Base-by-base conservation (phyloP, 108 stramenopile genomes). In the Nitzschia sp. region DNA sequence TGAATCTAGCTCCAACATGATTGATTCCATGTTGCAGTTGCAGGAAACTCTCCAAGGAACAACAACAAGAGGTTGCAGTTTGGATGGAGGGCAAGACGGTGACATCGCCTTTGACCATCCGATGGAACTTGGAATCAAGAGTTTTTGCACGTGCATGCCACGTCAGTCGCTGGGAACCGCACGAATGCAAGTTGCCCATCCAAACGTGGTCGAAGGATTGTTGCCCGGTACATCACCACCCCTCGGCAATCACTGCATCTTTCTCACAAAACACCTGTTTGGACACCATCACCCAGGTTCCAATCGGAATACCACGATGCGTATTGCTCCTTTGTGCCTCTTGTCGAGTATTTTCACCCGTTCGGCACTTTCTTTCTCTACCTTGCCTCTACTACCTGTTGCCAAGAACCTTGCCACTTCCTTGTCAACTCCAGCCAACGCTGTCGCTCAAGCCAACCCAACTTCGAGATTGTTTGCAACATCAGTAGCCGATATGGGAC, bases 401-500 rank as follows among this genome's bases (percentile, higher is more conserved):
- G 37, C 65, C 20, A 65, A n/a, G 29, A 53, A 21, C 17, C 10
- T 19, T 53, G 65, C 46, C 46, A 48, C n/a, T 48, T 17, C 46
- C 2, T 17, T 17, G 17, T 15, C 46, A 48, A 15, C 17, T 3
- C 6, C 46, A 15, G 17, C 14, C n/a, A 48, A 48, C 46, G 46
- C 3, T 34, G 46, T 17, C 14, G 14, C 46, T 48, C 46, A 48
- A 17, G 46, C 46, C 46, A 48, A 48, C 14, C 17, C 46, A 48
- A 48, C 46, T 48, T 44, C 65, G 9, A 65, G 15, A 53, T 24
- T 22, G 9, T 38, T 22, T 29, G 65, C 65, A 20, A 54, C 48
- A 24, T 38, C 73, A 11, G 69, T 82, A 7, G 75, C 76, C 39
- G 68, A 80, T 48, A 83, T 88, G 84, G 63, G 74, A 67, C 84